phyloP scores from a whole-genome alignment of 768 basidiomycete species.

The Melanogaster broomeanus region DNA sequence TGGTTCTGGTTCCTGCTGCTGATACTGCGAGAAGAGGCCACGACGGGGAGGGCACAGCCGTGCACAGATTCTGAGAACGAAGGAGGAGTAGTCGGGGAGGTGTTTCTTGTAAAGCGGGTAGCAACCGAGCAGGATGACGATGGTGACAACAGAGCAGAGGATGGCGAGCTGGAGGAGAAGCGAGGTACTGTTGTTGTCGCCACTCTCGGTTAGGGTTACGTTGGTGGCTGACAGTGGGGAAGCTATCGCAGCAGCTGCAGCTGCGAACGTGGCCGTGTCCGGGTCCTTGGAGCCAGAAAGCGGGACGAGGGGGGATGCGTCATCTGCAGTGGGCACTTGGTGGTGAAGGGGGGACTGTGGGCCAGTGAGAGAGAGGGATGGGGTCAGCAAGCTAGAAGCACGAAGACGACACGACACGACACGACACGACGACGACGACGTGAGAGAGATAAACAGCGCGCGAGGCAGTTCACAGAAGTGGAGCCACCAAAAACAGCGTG shows the following conservation, averaged over 20 bases:
- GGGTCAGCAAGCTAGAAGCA: no score
- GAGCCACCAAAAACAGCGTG: background rate
- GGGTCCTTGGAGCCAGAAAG: background rate
- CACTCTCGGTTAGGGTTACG: no score
- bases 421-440: no score
- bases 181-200: no score
- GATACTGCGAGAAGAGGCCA: background rate
- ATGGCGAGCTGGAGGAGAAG: no score
- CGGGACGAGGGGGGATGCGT: background rate
- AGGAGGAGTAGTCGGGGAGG: background rate
- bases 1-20: no score
- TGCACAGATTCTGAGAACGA: background rate
- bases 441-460: no score
- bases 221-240: background rate
- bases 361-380: no score
- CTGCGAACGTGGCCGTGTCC: no score
- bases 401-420: no score
- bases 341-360: no score
- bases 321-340: background rate
- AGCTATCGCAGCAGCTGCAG: background rate
- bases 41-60: background rate
- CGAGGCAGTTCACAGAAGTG: no score
- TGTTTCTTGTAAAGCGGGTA: background rate
- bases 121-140: background rate
- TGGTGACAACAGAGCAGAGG: background rate